phyloP scores from a whole-genome alignment of 2,329 filamentous ascomycete genomes.

The Aspergillus pseudoviridinutans region DNA sequence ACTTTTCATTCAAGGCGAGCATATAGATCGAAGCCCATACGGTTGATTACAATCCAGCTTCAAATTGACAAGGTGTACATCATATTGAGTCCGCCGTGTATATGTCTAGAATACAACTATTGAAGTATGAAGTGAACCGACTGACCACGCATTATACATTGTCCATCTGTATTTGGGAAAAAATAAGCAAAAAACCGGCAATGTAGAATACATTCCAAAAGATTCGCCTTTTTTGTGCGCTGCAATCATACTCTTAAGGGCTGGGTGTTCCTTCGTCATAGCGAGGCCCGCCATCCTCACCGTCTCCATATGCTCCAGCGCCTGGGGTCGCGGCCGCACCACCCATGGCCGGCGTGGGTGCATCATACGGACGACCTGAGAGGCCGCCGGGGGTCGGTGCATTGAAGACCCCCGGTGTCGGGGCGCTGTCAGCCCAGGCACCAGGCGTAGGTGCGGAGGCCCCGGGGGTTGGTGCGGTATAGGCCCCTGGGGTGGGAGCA shows the following conservation, averaged over 20 bases:
- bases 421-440: constrained; percentile 42
- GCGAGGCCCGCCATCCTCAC: constrained; percentile 39
- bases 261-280: constrained; percentile 44
- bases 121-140: not conserved
- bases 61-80: not conserved
- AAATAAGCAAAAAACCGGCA: constrained; percentile 1
- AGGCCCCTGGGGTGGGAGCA: constrained; percentile 62
- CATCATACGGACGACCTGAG: constrained; percentile 38
- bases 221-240: not conserved
- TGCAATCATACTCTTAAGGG: constrained; percentile 20
- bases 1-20: not conserved
- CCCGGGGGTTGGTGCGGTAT: constrained; percentile 63
- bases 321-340: constrained; percentile 37
- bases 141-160: not conserved
- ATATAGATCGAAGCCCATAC: not conserved
- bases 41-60: not conserved
- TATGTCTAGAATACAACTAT: not conserved
- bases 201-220: not conserved
- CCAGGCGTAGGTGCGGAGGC: constrained; percentile 56
- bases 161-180: not conserved
- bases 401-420: constrained; percentile 45
- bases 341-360: constrained; percentile 47
- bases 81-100: not conserved
- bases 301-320: constrained; percentile 29
- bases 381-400: constrained; percentile 41